A percentile compares a stretch with the other conserved stretches of the same genome.
Conservation (phyloP, 2,329 filamentous ascomycete species). For the Paracoccidioides lutzii region DNA sequence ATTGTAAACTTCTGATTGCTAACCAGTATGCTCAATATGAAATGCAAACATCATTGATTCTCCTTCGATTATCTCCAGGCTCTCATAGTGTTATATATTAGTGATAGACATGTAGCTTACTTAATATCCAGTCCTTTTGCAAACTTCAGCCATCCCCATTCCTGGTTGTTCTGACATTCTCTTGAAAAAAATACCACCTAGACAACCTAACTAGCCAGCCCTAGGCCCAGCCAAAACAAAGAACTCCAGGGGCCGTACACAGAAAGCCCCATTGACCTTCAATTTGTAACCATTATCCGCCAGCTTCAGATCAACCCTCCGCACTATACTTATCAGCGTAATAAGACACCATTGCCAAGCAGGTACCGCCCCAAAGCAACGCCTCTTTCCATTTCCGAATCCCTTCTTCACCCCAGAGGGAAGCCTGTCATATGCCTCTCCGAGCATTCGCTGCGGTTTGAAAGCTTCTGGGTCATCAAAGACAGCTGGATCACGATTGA, state of each 20-base stretch:
- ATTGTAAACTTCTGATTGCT: too few relatives aligned
- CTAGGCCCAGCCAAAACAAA: slow-evolving; percentile 33
- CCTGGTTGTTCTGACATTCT: not conserved
- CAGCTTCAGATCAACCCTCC: slow-evolving; percentile 55
- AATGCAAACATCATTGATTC: not conserved
- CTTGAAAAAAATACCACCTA: not conserved
- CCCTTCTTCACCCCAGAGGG: slow-evolving; percentile 54
- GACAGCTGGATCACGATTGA: slow-evolving; percentile 51
- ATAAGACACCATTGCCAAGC: slow-evolving; percentile 61
- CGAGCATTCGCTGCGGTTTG: slow-evolving; percentile 58
- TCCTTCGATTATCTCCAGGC: not conserved
- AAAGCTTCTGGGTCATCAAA: slow-evolving; percentile 54
- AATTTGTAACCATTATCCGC: slow-evolving; percentile 40
- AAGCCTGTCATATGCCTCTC: slow-evolving; percentile 53
- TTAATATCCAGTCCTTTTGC: not conserved
- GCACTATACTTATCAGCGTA: slow-evolving; percentile 49
- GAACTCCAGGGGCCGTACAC: slow-evolving; percentile 38
- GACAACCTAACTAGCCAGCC: not conserved
- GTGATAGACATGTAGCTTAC: not conserved
- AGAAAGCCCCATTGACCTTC: slow-evolving; percentile 41
- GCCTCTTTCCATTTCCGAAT: slow-evolving; percentile 59
- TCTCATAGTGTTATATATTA: not conserved
- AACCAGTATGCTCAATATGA: not conserved
- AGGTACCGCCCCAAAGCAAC: slow-evolving; percentile 59
- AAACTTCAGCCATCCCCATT: too few relatives aligned